phyloP scores from a whole-genome alignment of 495 filamentous ascomycete genomes.

The Pyrenula aspistea region DNA sequence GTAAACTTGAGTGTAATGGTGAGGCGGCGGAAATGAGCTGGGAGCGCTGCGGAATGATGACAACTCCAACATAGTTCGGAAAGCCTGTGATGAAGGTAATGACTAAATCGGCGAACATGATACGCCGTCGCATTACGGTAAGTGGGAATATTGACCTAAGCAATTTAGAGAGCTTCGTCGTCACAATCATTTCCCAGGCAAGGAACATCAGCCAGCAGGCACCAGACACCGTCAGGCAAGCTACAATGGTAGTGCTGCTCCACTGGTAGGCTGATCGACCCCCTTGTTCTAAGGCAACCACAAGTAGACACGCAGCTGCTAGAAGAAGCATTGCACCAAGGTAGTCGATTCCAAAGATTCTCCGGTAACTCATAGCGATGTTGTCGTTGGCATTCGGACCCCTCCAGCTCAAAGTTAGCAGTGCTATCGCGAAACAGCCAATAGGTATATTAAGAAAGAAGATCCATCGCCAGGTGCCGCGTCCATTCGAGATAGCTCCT shows the following conservation, averaged over 20 bases:
- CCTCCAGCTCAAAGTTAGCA: slow-evolving; percentile 13
- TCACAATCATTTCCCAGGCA: slow-evolving; percentile 10
- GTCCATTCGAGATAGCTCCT: slow-evolving; percentile 31
- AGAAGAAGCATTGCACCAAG: slow-evolving; percentile 36
- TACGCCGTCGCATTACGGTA: background rate
- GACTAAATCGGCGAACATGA: background rate
- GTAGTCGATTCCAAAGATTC: slow-evolving; percentile 22
- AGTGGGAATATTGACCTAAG: background rate
- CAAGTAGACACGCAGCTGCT: slow-evolving; percentile 35
- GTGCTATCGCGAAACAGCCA: slow-evolving; percentile 27
- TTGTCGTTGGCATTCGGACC: background rate
- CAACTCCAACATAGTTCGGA: background rate
- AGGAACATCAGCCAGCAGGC: slow-evolving; percentile 14
- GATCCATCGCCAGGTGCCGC: slow-evolving; percentile 60
- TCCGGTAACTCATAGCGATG: background rate
- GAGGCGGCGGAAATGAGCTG: background rate
- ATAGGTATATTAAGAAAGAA: slow-evolving; percentile 49
- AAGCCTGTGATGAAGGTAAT: background rate
- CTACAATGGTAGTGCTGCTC: slow-evolving; percentile 27
- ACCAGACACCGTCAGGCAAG: slow-evolving; percentile 16
- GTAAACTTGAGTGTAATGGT: background rate
- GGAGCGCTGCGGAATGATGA: background rate
- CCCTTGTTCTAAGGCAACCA: slow-evolving; percentile 41
- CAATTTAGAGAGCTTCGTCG: background rate
- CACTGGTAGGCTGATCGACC: slow-evolving; percentile 23